A percentile compares a stretch with the other conserved stretches of the same genome.
These are phyloP conservation scores for Aurifilum marmelostoma DNA, from an alignment of 2,329 filamentous ascomycete species.

Conservation along the genomic window DNA sequence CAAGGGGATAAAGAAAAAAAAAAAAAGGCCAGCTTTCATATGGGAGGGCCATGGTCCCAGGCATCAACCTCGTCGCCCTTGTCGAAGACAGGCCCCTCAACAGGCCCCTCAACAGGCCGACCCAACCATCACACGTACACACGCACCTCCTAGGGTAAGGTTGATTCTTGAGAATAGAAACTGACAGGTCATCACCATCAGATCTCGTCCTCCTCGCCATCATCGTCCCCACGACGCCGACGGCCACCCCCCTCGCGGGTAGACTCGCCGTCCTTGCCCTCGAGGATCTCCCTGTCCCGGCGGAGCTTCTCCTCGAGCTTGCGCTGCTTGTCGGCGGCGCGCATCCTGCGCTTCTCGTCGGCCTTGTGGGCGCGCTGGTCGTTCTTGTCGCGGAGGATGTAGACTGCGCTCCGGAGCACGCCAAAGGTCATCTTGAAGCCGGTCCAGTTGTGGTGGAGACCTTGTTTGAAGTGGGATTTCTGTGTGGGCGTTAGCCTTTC, in stretches of 20 bases:
- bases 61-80: slow-evolving; percentile 10
- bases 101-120: no score
- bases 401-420: slow-evolving; percentile 40
- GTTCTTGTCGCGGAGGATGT: slow-evolving; percentile 43
- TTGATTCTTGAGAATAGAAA: no score
- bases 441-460: slow-evolving; percentile 41
- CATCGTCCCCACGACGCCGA: background rate
- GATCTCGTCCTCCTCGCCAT: background rate
- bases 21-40: background rate
- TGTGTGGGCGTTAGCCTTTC: background rate
- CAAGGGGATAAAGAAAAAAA: background rate
- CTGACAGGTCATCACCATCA: background rate
- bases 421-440: slow-evolving; percentile 39
- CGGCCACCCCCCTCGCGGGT: background rate
- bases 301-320: slow-evolving; percentile 26
- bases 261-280: slow-evolving; percentile 21
- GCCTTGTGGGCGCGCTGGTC: slow-evolving; percentile 37
- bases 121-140: no score
- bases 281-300: slow-evolving; percentile 23
- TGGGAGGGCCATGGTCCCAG: background rate
- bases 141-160: no score
- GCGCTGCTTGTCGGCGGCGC: slow-evolving; percentile 41
- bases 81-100: no score
- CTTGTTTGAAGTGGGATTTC: slow-evolving; percentile 44
- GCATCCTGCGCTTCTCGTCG: slow-evolving; percentile 38